phyloP scores from a whole-genome alignment of 176 grass and related monocot genomes.

The Juncus inflexus region DNA sequence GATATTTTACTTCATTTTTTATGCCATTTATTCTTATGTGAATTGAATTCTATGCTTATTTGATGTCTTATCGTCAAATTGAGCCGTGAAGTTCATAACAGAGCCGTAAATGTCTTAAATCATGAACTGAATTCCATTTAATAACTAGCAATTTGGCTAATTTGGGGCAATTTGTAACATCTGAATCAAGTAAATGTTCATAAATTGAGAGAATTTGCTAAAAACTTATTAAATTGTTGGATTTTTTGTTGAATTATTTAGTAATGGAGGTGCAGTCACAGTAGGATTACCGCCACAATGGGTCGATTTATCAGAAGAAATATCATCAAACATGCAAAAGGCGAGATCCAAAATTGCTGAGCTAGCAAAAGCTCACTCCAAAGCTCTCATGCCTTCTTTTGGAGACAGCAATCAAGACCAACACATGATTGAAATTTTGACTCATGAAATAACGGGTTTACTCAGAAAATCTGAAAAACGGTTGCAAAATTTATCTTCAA shows the following conservation, averaged over 20 bases:
- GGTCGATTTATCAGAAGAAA: slow-evolving; percentile 96
- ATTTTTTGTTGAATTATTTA: slow-evolving; percentile 4
- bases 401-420: slow-evolving; percentile 75
- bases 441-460: slow-evolving; percentile 78
- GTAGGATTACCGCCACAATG: slow-evolving; percentile 81
- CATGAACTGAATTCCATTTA: no score
- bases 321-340: slow-evolving; percentile 84
- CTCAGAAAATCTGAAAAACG: slow-evolving; percentile 78
- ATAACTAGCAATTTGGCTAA: no score
- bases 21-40: neutral
- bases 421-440: slow-evolving; percentile 72
- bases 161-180: neutral
- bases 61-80: no score
- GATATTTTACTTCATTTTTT: neutral
- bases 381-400: slow-evolving; percentile 95
- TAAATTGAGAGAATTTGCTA: neutral
- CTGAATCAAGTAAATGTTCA: neutral
- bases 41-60: neutral
- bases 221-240: neutral
- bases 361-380: slow-evolving; percentile 78
- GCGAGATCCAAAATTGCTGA: slow-evolving; percentile 79
- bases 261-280: slow-evolving; percentile 44
- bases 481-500: slow-evolving; percentile 66
- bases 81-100: no score
- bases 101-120: no score